phyloP scores from a whole-genome alignment of 1,139 yeast species.

The Yamadazyma atlantica region DNA sequence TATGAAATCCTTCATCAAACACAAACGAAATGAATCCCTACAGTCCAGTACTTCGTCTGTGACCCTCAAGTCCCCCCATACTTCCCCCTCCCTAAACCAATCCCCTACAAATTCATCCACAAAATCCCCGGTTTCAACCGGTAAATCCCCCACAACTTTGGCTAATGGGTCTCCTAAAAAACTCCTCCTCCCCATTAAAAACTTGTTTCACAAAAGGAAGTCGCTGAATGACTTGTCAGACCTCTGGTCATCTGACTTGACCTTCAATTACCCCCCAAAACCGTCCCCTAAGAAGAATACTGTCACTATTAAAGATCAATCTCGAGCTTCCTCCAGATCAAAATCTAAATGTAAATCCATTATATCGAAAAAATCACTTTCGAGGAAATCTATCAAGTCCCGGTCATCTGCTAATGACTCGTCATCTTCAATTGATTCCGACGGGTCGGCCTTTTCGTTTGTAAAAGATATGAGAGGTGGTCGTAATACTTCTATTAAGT shows the following conservation, averaged over 20 bases:
- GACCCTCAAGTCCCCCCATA: constrained; percentile 17
- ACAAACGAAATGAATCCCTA: constrained; percentile 29
- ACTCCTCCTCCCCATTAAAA: constrained; percentile 42
- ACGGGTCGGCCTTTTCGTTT: constrained; percentile 46
- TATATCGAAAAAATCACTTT: constrained; percentile 6
- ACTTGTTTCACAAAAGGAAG: constrained; percentile 27
- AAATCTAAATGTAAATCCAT: too few relatives aligned
- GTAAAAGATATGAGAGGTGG: constrained; percentile 56
- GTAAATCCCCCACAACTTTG: too few relatives aligned
- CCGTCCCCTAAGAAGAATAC: neutral
- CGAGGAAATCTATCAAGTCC: constrained; percentile 6
- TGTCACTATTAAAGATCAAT: neutral
- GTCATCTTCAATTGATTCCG: constrained; percentile 12
- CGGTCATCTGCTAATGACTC: constrained; percentile 5
- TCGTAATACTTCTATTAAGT: constrained; percentile 61
- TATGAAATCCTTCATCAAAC: constrained; percentile 53
- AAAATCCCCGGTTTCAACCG: too few relatives aligned
- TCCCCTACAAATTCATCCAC: constrained; percentile 12
- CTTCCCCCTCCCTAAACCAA: constrained; percentile 24
- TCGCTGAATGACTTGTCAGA: constrained; percentile 10
- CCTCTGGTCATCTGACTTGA: constrained; percentile 1
- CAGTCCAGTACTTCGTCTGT: constrained; percentile 14
- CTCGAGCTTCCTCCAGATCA: too few relatives aligned
- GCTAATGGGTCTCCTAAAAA: constrained; percentile 42
- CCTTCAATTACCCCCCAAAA: neutral